Evolutionary conservation across 805 yeast genomes (phyloP), one percentile per base, ranked within the genome.

Genomic region (Wickerhamomyces pijperi): DNA sequence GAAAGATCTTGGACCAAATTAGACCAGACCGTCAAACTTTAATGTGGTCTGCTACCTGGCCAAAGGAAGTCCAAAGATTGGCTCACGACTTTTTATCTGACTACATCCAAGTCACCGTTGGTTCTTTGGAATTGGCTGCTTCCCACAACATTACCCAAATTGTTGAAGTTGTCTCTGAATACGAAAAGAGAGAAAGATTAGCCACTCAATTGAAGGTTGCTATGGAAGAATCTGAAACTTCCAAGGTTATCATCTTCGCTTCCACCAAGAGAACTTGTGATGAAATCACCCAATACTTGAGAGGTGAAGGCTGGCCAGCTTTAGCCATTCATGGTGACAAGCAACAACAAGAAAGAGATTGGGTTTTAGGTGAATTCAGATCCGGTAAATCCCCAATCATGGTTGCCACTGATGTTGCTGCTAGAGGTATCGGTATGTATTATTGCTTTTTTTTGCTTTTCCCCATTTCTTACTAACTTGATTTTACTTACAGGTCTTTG

Each of bases 21-120:
- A 84, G 98, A 72, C 98, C 98, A 46, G 98, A 92, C 65, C 87
- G 97, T 74, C 98, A 92, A 71, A 92, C 98, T 45, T 74, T 90
- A 55, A 86, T 92, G 97, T 92, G 97, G 97, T 90, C 97, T 46
- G 98, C 98, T 52, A 92, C 98, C 41, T 92, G 98, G 98, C 98
- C 98, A 55, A 90, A 88, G 74, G 94, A 86, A 64, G 97, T 92
- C 47, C 94, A 90, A 72, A 72, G 78, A 51, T 73, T 92, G 59
- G 94, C 97, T 49, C 75, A 81, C 56, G 98, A 92, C 64, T 92
- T 85, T 65, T 73, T 90, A 60, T 65, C 75, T 41, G 95, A 92
- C 61, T 92, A 90, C 58, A 90, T 92, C 59, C 97, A 92, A 70
- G 97, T 92, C 50, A 90, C 84, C 56, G 69, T 92, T 62, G 98